Percentiles rank a stretch among this genome's conserved stretches.
phyloP scores from a whole-genome alignment of 208 protist genomes.

The Vickermania spadyakhi region DNA sequence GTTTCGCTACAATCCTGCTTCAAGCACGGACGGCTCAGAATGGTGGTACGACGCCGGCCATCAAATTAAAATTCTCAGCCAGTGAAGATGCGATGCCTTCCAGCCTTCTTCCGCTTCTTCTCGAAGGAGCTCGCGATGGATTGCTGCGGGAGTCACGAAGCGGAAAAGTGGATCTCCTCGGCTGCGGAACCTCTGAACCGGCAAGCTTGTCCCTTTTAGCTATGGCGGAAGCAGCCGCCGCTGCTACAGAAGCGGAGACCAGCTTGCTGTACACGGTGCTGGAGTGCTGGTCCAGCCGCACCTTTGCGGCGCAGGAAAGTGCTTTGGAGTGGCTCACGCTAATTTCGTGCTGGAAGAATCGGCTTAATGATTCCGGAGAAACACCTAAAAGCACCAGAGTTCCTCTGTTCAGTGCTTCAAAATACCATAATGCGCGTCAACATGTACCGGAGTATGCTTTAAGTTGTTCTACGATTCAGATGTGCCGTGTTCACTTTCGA shows the following conservation, averaged over 20 bases:
- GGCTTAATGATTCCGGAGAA: too few relatives aligned
- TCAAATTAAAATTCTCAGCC: too few relatives aligned
- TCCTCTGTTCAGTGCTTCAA: too few relatives aligned
- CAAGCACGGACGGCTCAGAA: neutral
- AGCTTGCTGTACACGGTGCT: conserved; percentile 56
- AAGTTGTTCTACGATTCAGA: too few relatives aligned
- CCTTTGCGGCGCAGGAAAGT: conserved; percentile 32
- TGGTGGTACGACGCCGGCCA: neutral
- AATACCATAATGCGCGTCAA: too few relatives aligned
- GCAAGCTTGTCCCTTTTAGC: conserved; percentile 48
- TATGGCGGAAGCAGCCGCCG: conserved; percentile 38
- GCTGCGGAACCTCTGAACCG: neutral
- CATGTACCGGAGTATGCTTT: too few relatives aligned
- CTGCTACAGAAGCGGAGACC: conserved; percentile 18
- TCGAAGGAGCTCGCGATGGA: conserved; percentile 35
- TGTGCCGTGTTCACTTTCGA: conserved; percentile 34
- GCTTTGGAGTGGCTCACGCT: conserved; percentile 43
- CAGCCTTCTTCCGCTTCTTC: too few relatives aligned
- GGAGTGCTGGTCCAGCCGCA: conserved; percentile 62
- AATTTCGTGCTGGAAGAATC: too few relatives aligned
- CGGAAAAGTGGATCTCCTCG: too few relatives aligned
- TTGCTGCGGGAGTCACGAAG: too few relatives aligned
- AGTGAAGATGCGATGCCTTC: too few relatives aligned
- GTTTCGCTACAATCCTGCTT: neutral
- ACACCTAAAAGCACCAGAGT: too few relatives aligned